phyloP scores from a whole-genome alignment of 148 eudicot genomes.

The Limonium bicolor region DNA sequence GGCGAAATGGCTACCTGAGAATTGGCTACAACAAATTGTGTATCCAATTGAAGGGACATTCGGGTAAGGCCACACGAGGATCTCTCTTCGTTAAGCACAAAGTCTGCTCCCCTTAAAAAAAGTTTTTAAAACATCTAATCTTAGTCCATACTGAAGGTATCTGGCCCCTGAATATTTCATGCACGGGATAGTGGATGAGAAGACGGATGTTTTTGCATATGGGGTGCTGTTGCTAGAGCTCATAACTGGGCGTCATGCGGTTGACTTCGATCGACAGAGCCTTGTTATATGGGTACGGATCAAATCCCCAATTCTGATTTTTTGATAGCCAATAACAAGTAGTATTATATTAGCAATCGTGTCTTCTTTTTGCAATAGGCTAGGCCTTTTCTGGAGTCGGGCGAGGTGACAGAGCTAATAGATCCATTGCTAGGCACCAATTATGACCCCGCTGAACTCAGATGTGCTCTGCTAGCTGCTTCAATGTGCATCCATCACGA shows the following conservation, averaged over 20 bases:
- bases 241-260: slow-evolving; percentile 85
- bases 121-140: too few species aligned
- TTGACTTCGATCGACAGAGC: slow-evolving; percentile 65
- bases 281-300: slow-evolving; percentile 83
- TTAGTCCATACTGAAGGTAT: not conserved
- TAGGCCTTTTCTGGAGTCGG: slow-evolving; percentile 56
- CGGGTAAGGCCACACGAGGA: slow-evolving; percentile 65
- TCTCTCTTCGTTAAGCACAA: too few species aligned
- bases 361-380: slow-evolving; percentile 45
- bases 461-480: slow-evolving; percentile 49
- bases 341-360: too few species aligned
- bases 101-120: too few species aligned
- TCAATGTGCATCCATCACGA: slow-evolving; percentile 69
- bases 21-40: slow-evolving; percentile 79
- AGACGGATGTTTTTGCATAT: slow-evolving; percentile 88
- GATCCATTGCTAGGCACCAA: slow-evolving; percentile 51
- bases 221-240: slow-evolving; percentile 84
- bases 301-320: not conserved
- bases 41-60: slow-evolving; percentile 94
- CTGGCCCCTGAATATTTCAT: slow-evolving; percentile 90
- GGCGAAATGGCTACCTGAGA: slow-evolving; percentile 95
- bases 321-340: too few species aligned
- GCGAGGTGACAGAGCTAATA: slow-evolving; percentile 43
- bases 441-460: slow-evolving; percentile 44
- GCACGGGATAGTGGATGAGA: slow-evolving; percentile 85